Percentiles rank a stretch among this genome's conserved stretches.
These are phyloP conservation scores for Malus hybrid DNA, from an alignment of 331 rosid species.

Conservation along the genomic window DNA sequence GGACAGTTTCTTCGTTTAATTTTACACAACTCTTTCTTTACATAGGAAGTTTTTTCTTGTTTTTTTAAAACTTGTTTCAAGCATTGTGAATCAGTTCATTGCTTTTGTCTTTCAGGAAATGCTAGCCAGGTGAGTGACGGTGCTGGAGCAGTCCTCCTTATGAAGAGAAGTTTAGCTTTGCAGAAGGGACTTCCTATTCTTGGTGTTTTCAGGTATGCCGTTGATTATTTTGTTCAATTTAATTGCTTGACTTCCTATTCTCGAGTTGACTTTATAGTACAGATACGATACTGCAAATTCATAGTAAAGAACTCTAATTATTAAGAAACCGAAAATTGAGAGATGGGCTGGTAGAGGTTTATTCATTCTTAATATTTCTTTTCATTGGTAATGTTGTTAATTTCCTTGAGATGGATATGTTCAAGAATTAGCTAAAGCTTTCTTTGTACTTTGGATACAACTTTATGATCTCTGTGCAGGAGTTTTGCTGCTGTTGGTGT, in stretches of 20 bases:
- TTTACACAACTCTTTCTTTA: not conserved
- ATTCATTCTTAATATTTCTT: not conserved
- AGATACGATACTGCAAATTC: not conserved
- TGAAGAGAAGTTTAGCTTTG: too few relatives aligned
- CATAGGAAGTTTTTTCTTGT: not conserved
- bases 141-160: too few relatives aligned
- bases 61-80: not conserved
- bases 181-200: slow-evolving; percentile 20
- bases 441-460: not conserved
- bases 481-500: slow-evolving; percentile 89
- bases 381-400: not conserved
- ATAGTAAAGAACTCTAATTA: not conserved
- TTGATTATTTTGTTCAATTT: not conserved
- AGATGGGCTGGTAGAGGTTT: not conserved
- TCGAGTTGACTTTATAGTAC: not conserved
- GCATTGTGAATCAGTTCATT: not conserved
- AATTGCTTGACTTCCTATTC: too few relatives aligned
- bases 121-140: too few relatives aligned
- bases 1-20: not conserved
- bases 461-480: slow-evolving; percentile 37
- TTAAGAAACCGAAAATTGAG: not conserved
- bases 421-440: not conserved
- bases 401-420: not conserved
- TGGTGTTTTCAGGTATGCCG: slow-evolving; percentile 62
- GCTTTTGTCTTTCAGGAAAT: slow-evolving; percentile 23